Evolutionary conservation across 768 basidiomycete species (phyloP).

Genomic region (Coprinopsis marcescibilis): DNA sequence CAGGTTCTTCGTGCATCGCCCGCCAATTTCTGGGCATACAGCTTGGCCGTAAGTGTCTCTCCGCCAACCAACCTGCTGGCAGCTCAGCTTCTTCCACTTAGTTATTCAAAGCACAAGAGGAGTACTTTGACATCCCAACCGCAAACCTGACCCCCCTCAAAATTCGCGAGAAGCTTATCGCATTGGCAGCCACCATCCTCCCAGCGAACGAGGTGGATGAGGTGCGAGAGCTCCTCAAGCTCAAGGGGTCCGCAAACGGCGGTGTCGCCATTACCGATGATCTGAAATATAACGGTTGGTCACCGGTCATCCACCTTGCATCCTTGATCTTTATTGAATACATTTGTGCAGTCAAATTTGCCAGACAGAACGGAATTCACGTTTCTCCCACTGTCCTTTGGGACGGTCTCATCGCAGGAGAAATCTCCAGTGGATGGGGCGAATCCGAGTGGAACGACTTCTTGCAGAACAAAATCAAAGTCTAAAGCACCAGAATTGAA

Average conservation of each 20-base stretch:
- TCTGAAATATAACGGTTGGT: constrained; percentile 83
- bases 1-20: constrained; percentile 70
- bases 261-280: constrained; percentile 81
- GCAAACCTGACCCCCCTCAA: constrained; percentile 62
- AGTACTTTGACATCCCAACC: constrained; percentile 76
- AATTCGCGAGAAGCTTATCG: constrained; percentile 68
- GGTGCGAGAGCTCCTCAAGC: constrained; percentile 56
- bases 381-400: constrained; percentile 81
- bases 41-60: constrained; percentile 45
- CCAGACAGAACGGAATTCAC: constrained; percentile 87
- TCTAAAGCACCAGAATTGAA: constrained; percentile 20
- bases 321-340: not conserved
- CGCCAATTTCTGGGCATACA: constrained; percentile 75
- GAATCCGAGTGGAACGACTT: constrained; percentile 78
- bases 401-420: constrained; percentile 68
- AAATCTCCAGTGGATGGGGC: constrained; percentile 79
- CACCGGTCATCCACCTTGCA: not conserved
- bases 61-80: not conserved
- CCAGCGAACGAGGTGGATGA: constrained; percentile 41
- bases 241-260: constrained; percentile 66
- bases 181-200: constrained; percentile 50
- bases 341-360: constrained; percentile 66
- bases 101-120: constrained; percentile 71
- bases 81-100: constrained; percentile 21
- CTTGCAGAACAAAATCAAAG: constrained; percentile 51